A percentile compares a stretch with the other conserved stretches of the same genome.
These are phyloP conservation scores for Sordariomycetes sp. DNA, from an alignment of 2,329 filamentous ascomycete genomes.

Conservation along the genomic window DNA sequence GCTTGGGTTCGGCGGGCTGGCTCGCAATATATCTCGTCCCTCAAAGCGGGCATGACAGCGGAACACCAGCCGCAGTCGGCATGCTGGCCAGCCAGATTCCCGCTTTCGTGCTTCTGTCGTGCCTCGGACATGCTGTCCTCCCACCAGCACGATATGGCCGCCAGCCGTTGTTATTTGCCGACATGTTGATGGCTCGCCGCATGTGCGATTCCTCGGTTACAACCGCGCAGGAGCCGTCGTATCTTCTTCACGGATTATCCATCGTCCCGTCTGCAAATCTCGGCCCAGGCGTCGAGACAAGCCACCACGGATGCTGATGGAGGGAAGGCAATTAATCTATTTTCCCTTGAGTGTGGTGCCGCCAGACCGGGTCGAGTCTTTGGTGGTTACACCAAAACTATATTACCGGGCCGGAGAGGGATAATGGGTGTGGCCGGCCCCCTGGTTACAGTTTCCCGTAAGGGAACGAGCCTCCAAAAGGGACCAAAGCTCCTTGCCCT, in stretches of 20 bases:
- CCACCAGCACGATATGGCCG: not conserved
- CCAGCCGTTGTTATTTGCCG: not conserved
- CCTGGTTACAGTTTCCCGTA: not conserved
- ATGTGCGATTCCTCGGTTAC: not conserved
- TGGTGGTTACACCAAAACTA: not conserved
- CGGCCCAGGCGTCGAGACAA: not conserved
- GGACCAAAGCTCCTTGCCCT: too few relatives aligned
- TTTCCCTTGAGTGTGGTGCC: not conserved
- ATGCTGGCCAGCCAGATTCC: not conserved
- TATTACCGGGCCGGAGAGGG: not conserved
- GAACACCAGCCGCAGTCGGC: not conserved
- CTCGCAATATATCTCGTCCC: not conserved
- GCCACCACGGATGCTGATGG: not conserved
- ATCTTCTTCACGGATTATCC: not conserved
- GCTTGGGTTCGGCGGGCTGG: not conserved
- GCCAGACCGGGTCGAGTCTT: not conserved
- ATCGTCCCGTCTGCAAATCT: not conserved
- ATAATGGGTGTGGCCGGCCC: not conserved
- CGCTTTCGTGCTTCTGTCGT: not conserved
- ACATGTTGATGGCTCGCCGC: not conserved
- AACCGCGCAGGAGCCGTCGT: not conserved
- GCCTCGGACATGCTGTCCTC: not conserved
- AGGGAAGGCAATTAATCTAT: not conserved
- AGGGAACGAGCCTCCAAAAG: too few relatives aligned
- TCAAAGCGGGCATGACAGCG: not conserved